Conservation (phyloP, 208 protist species). For the Porcisia hertigi region DNA sequence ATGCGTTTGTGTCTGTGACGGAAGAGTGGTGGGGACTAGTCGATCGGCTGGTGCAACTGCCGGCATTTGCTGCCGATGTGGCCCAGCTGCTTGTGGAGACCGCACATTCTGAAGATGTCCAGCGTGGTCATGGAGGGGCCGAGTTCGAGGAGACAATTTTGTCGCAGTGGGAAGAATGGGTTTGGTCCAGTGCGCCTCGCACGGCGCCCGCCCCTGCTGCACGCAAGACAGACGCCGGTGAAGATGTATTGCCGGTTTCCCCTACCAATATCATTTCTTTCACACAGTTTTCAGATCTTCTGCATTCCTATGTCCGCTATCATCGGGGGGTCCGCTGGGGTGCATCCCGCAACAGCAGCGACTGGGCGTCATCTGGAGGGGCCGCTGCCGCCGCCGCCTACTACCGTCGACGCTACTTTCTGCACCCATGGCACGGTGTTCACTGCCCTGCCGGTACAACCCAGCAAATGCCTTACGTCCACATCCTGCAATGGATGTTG, state of each 20-base stretch:
- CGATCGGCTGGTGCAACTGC: conserved; percentile 19
- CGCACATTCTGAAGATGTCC: background rate
- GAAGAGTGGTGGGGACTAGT: conserved; percentile 22
- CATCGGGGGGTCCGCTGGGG: conserved; percentile 84
- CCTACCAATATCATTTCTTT: conserved; percentile 41
- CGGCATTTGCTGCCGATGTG: conserved; percentile 11
- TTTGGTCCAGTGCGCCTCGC: conserved; percentile 25
- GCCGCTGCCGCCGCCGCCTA: conserved; percentile 26
- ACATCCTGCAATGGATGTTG: conserved; percentile 78
- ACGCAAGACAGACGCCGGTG: background rate
- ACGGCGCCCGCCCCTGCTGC: conserved; percentile 17
- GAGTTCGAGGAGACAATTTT: conserved; percentile 7
- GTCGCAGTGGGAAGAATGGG: conserved; percentile 26
- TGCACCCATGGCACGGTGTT: conserved; percentile 74
- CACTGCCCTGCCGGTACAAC: conserved; percentile 61
- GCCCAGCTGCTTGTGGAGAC: conserved; percentile 20
- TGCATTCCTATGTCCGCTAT: conserved; percentile 73
- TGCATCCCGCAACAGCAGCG: conserved; percentile 12
- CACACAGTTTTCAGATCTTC: conserved; percentile 43
- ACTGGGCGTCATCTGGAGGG: background rate
- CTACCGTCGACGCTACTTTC: conserved; percentile 42
- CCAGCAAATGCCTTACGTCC: conserved; percentile 79
- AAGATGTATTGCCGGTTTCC: background rate
- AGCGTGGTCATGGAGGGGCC: background rate
- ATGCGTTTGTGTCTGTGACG: conserved; percentile 4